Evolutionary conservation across 108 stramenopile genomes (phyloP).

Genomic region (Discostella pseudostelligera): DNA sequence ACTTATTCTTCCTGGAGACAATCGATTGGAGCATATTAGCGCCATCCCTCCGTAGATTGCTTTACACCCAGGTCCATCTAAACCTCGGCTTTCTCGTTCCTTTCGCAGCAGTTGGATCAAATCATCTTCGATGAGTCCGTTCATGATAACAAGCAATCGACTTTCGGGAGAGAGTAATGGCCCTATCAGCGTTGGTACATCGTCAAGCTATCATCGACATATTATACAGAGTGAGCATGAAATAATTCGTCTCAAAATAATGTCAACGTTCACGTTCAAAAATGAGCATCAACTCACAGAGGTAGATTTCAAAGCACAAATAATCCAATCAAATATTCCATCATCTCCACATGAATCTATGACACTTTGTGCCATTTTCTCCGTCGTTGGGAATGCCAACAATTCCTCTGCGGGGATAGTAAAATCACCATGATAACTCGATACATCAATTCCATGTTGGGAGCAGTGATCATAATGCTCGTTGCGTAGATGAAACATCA

Average conservation of each 20-base stretch:
- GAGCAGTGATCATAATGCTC: conserved; percentile 58
- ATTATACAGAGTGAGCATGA: neutral
- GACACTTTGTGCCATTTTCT: conserved; percentile 27
- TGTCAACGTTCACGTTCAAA: neutral
- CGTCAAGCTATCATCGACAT: conserved; percentile 25
- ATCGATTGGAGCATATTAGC: conserved; percentile 71
- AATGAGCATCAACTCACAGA: conserved; percentile 1
- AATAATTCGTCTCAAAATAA: neutral
- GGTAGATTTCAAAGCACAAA: conserved; percentile 72
- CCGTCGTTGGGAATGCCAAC: conserved; percentile 50
- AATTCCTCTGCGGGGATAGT: conserved; percentile 60
- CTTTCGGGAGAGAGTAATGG: conserved; percentile 62
- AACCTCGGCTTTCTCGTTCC: conserved; percentile 11
- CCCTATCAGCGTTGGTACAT: conserved; percentile 55
- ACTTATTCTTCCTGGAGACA: conserved; percentile 61
- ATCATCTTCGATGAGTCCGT: conserved; percentile 85
- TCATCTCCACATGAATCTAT: neutral
- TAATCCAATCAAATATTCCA: conserved; percentile 71
- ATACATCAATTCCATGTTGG: conserved; percentile 62
- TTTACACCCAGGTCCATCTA: conserved; percentile 50
- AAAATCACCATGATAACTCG: conserved; percentile 63
- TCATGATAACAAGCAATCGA: conserved; percentile 78
- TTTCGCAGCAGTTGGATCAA: conserved; percentile 41
- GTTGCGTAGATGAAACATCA: conserved; percentile 74
- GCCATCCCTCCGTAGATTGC: conserved; percentile 87